Conservation (phyloP, 192 early-diverging fungal species). For the Coemansia sp. region DNA sequence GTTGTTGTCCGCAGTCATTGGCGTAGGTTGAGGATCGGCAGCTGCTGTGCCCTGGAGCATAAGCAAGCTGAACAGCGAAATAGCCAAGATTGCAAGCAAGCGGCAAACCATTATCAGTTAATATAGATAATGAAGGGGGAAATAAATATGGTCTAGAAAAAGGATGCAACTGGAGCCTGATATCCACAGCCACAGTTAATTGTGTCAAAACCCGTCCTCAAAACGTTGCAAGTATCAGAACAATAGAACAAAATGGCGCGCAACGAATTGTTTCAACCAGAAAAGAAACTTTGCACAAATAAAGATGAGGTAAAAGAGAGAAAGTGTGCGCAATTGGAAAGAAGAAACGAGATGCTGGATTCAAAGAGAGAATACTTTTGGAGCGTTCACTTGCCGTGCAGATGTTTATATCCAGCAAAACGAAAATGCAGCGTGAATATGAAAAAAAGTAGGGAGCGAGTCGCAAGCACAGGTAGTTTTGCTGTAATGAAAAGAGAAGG, state of each 20-base stretch:
- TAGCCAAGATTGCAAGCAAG: background rate
- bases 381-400: conserved; percentile 1
- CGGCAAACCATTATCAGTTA: conserved; percentile 2
- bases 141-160: background rate
- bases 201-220: background rate
- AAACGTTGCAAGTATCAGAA: conserved; percentile 1
- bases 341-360: conserved; percentile 6
- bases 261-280: background rate
- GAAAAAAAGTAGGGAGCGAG: conserved; percentile 5
- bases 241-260: background rate
- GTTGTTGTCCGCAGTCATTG: conserved; percentile 5
- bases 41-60: conserved; percentile 8
- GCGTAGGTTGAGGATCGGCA: background rate
- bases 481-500: background rate
- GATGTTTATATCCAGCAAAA: conserved; percentile 10
- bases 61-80: conserved; percentile 9
- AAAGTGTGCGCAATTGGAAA: background rate
- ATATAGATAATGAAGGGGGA: background rate
- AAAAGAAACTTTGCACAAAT: background rate
- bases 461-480: background rate
- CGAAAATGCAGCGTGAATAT: background rate
- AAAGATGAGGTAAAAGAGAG: background rate
- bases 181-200: background rate
- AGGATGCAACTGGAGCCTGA: background rate
- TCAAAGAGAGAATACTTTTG: conserved; percentile 2